Evolutionary conservation across 2,329 filamentous ascomycete genomes (phyloP), one percentile per base, ranked within the genome.

Genomic region (Fusarium incarnatum): DNA sequence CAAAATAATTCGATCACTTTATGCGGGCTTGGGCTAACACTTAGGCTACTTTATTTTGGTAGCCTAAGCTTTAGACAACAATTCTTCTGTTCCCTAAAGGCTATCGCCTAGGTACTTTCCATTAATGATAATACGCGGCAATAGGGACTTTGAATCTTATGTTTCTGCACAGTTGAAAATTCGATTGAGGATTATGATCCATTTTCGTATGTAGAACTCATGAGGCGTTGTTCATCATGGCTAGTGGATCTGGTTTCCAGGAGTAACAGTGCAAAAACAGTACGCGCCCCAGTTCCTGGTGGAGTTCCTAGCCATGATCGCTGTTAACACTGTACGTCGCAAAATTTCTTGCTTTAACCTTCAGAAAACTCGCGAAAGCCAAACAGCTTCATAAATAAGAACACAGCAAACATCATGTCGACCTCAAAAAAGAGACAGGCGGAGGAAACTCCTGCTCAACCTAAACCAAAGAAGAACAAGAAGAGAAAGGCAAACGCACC

Each of bases 401-500:
- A 16, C 53, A 40, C 61, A 48, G n/a, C 44, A 27, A 27, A n/a
- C 52, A 68, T 32, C 48, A 83, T 83, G 82, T 78, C 81, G 6
- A 81, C 81, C 61, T 70, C 82, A 50, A 86, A 83, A 75, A 91
- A 88, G 80, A 87, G 89, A 72, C 84, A 86, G 66, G 83, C 84
- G 2, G 86, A 87, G 23, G 79, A 83, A 25, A 82, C 84, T 13
- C 81, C 81, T 18, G 77, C 78, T 41, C 75, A 79, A 5, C 60
- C 64, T 42, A 81, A 80, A 67, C 69, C 68, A 34, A 81, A 81
- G 70, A 87, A 87, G 76, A 83, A 79, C 64, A 85, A 86, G 73
- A 85, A 83, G 74, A 87, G 85, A 82, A 91, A 88, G 80, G 83
- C 75, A 84, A 87, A 76, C 81, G 82, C 56, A 83, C 86, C 63